These are phyloP conservation scores for Scedosporium boydii DNA, from an alignment of 2,329 filamentous ascomycete species.

Conservation along the genomic window DNA sequence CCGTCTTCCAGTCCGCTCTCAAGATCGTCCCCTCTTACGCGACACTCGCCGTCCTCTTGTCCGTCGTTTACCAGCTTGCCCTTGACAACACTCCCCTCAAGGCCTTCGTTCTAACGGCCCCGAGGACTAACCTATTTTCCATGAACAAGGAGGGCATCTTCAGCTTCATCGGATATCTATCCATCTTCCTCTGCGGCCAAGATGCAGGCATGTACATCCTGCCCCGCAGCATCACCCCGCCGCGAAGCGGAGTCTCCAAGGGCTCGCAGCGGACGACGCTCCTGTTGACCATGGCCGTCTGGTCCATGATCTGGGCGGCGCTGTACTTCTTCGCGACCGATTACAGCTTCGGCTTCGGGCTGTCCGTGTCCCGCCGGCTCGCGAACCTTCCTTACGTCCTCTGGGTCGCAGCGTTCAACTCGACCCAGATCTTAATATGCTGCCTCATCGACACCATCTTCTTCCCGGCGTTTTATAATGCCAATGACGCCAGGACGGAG, in stretches of 20 bases:
- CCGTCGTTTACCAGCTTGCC: conserved; percentile 60
- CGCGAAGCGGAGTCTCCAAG: conserved; percentile 26
- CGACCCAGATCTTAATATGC: conserved; percentile 69
- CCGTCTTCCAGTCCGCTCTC: conserved; percentile 67
- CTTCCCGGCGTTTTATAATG: conserved; percentile 63
- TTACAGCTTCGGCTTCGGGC: conserved; percentile 59
- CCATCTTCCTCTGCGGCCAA: conserved; percentile 88
- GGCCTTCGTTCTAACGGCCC: conserved; percentile 72
- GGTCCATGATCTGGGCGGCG: conserved; percentile 57
- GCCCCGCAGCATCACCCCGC: conserved; percentile 41
- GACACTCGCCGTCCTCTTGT: conserved; percentile 60
- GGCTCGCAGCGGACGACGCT: conserved; percentile 45
- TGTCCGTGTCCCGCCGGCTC: conserved; percentile 75
- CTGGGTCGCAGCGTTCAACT: conserved; percentile 90
- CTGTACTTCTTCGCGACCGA: conserved; percentile 63
- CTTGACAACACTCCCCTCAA: conserved; percentile 74
- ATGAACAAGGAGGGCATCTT: conserved; percentile 95
- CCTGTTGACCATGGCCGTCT: conserved; percentile 52
- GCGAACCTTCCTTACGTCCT: conserved; percentile 91
- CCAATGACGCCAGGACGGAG: conserved; percentile 46
- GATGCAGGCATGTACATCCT: conserved; percentile 73
- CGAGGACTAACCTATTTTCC: conserved; percentile 68
- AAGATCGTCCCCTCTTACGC: conserved; percentile 67
- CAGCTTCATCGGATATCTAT: conserved; percentile 86
- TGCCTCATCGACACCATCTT: conserved; percentile 67